Evolutionary conservation across 768 basidiomycete species (phyloP).

Genomic region (Russula vinacea): DNA sequence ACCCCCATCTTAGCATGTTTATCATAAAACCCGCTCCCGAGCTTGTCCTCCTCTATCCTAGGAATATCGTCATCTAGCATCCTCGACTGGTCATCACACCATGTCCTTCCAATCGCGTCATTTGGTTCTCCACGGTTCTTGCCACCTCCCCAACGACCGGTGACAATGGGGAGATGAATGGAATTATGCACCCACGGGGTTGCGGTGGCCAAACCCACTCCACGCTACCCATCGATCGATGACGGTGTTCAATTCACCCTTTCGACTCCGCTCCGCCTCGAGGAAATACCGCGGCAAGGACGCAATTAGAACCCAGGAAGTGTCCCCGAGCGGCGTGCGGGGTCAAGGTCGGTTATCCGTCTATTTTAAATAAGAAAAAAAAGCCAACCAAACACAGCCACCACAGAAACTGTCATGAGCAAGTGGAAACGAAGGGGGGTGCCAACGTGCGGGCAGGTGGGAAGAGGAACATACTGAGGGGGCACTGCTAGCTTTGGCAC

Average conservation of each 20-base stretch:
- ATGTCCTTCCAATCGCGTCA: background rate
- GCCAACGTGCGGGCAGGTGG: background rate
- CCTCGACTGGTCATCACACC: background rate
- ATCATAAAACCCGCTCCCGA: background rate
- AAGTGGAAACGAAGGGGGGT: background rate
- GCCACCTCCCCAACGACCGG: background rate
- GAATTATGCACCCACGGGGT: background rate
- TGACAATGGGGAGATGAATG: background rate
- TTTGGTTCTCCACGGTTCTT: background rate
- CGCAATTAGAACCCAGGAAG: background rate
- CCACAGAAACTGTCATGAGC: background rate
- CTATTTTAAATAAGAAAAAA: background rate
- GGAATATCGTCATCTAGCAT: background rate
- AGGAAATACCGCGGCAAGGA: background rate
- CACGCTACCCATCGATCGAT: background rate
- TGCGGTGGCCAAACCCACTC: background rate
- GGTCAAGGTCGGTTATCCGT: constrained; percentile 2
- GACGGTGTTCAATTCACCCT: background rate
- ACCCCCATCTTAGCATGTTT: too few species aligned
- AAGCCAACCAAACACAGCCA: background rate
- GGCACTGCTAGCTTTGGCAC: constrained; percentile 20
- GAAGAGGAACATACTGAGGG: constrained; percentile 3
- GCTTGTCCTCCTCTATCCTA: background rate
- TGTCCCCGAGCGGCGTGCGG: background rate
- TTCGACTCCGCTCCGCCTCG: constrained; percentile 2